Evolutionary conservation across 495 filamentous ascomycete species (phyloP), one percentile per base, ranked within the genome.

Genomic region (Echria macrotheca): DNA sequence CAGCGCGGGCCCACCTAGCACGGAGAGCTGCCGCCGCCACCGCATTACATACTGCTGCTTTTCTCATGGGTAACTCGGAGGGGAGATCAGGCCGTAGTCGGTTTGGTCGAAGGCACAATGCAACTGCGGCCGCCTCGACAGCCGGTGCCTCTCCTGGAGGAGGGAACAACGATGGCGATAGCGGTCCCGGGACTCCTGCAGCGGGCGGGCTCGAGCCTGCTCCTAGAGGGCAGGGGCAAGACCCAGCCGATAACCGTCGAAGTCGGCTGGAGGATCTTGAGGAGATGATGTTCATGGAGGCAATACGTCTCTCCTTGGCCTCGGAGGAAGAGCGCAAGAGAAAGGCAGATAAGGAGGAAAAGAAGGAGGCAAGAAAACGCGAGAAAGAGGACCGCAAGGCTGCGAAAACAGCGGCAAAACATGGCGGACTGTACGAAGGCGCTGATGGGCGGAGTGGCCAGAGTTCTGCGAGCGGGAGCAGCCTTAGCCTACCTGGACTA

Each of bases 251-350:
- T n/a, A 22, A 74, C 52, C 80, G 83, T 11, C 73, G 87, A 42
- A 71, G 83, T 41, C 74, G 89, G 37, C 75, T 93, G 44, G 88
- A 94, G 36, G 91, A 96, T 57, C 70, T 97, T 9, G 93, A 98
- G 61, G 91, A 95, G 39, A 87, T 97, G 74, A 98, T 98, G 93
- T 87, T 96, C 78, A 86, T 91, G 76, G 93, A 97, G 62, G 93
- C 93, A 2, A 91, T 98, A 44, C 74, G 93, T 24, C 67, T 95
- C 38, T 94, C 88, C 41, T 71, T 97, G 21, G 90, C 85, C 6
- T 85, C 85, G 24, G 93, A 98, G 58, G 93, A 98, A 57, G 90
- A 96, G 36, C 79, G 91, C 39, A 83, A 83, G 53, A 83, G 76
- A 40, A 85, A 85, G 57, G 85, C 85, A 24, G 87, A 93, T 41